phyloP scores from a whole-genome alignment of 1,284 basidiomycete species.

The Rhodotorula sp. region DNA sequence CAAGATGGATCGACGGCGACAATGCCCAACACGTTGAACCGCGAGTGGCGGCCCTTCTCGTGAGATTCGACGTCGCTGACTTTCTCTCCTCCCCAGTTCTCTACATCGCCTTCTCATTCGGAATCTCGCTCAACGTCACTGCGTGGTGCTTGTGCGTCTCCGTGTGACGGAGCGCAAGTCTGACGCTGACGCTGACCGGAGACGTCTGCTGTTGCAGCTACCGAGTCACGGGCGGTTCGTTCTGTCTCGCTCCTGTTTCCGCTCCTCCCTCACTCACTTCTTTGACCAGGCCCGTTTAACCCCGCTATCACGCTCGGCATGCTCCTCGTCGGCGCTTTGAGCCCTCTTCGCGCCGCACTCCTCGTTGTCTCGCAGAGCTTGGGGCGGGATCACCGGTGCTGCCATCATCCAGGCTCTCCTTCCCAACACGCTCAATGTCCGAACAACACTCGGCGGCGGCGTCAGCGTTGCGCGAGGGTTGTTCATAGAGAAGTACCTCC shows the following conservation, averaged over 20 bases:
- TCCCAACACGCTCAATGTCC: slow-evolving; percentile 12
- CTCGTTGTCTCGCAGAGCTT: slow-evolving; percentile 55
- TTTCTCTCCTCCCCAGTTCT: neutral
- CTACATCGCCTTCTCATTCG: slow-evolving; percentile 45
- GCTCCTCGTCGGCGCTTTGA: slow-evolving; percentile 61
- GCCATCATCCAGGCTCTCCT: slow-evolving; percentile 17
- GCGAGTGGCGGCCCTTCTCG: slow-evolving; percentile 57
- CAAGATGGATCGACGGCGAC: neutral
- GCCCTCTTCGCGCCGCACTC: slow-evolving; percentile 62
- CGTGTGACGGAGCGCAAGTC: too few relatives aligned
- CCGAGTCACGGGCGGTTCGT: too few relatives aligned
- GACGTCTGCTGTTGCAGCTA: slow-evolving; percentile 56
- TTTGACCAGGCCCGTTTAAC: slow-evolving; percentile 60
- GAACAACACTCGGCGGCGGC: neutral
- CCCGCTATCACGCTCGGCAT: slow-evolving; percentile 67
- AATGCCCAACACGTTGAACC: slow-evolving; percentile 5
- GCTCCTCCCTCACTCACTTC: neutral
- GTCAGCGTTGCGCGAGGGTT: slow-evolving; percentile 9
- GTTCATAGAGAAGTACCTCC: slow-evolving; percentile 47
- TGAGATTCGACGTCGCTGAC: slow-evolving; percentile 56
- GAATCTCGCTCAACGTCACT: slow-evolving; percentile 64
- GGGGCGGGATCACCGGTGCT: slow-evolving; percentile 43
- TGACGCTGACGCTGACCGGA: too few relatives aligned
- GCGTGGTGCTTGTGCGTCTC: slow-evolving; percentile 54
- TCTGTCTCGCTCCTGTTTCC: neutral